Percentiles rank a stretch among this genome's conserved stretches.
These are phyloP conservation scores for Zymoseptoria ardabiliae DNA, from an alignment of 2,329 filamentous ascomycete genomes.

Conservation along the genomic window DNA sequence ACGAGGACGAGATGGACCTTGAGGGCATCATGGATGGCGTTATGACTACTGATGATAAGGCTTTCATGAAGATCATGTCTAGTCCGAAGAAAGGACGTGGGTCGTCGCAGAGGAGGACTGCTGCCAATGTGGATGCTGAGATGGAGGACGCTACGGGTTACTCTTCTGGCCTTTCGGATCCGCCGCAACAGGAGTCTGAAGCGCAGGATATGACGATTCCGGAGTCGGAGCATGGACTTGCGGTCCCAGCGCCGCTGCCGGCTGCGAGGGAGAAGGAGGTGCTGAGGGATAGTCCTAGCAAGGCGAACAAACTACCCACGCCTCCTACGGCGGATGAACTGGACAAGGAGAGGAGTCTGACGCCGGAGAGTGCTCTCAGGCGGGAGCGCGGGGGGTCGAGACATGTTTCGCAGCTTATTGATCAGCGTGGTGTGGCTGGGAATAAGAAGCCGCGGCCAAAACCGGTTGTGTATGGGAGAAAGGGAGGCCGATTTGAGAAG, in stretches of 20 bases:
- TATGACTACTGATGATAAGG: conserved; percentile 32
- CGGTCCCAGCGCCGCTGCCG: neutral
- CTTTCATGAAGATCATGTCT: conserved; percentile 22
- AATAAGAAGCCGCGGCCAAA: conserved; percentile 12
- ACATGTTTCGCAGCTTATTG: conserved; percentile 27
- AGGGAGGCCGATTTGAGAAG: conserved; percentile 3
- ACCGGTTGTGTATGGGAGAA: conserved; percentile 10
- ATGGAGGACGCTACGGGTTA: neutral
- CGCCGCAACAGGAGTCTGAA: neutral
- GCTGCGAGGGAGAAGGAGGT: neutral
- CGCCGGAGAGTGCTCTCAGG: conserved; percentile 22
- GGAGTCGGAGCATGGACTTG: conserved; percentile 2
- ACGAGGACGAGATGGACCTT: conserved; percentile 26
- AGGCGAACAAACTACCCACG: conserved; percentile 19
- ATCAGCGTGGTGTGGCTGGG: conserved; percentile 2
- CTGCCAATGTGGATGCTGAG: neutral
- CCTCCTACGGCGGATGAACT: conserved; percentile 10
- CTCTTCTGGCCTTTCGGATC: neutral
- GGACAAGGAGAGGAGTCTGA: conserved; percentile 8
- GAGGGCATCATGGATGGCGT: conserved; percentile 26
- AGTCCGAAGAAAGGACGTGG: conserved; percentile 11
- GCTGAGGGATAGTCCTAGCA: conserved; percentile 21
- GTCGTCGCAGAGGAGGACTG: neutral
- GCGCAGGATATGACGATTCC: neutral
- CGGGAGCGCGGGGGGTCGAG: conserved; percentile 31